phyloP scores from a whole-genome alignment of 2,329 filamentous ascomycete species.

The Penicillium griseofulvum region DNA sequence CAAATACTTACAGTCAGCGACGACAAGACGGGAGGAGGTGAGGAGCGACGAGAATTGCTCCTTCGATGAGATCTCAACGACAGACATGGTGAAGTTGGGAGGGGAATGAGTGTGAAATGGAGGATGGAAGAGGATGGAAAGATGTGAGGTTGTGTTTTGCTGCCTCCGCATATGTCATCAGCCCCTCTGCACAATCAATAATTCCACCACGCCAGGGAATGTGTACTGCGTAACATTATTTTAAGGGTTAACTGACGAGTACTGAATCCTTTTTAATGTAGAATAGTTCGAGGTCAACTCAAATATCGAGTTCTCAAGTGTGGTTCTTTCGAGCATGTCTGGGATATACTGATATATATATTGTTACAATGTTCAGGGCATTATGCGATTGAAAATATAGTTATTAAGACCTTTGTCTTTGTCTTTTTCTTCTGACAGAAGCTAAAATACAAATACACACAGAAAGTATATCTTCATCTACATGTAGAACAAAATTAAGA shows the following conservation, averaged over 20 bases:
- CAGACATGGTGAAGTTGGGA: constrained; percentile 39
- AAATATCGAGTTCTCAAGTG: background rate
- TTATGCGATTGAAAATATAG: too few species aligned
- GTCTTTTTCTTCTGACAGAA: too few species aligned
- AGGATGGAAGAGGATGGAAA: constrained; percentile 15
- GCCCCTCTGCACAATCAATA: constrained; percentile 13
- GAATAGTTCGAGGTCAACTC: background rate
- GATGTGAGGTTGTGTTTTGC: constrained; percentile 21
- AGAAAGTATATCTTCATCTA: background rate
- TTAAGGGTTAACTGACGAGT: background rate
- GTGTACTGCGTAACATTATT: background rate
- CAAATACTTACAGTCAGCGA: constrained; percentile 75
- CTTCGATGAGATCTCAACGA: constrained; percentile 59
- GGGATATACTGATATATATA: background rate
- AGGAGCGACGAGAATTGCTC: constrained; percentile 68
- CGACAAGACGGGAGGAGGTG: constrained; percentile 71
- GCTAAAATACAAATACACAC: background rate
- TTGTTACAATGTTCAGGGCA: background rate
- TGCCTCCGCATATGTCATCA: constrained; percentile 32
- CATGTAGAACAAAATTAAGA: background rate
- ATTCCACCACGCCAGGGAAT: background rate
- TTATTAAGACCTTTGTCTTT: background rate
- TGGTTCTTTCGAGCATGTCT: too few species aligned
- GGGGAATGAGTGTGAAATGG: background rate
- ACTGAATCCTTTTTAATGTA: background rate